A percentile compares a stretch with the other conserved stretches of the same genome.
phyloP scores from a whole-genome alignment of 2,329 filamentous ascomycete species.

The Nothomitra cinnamomea region DNA sequence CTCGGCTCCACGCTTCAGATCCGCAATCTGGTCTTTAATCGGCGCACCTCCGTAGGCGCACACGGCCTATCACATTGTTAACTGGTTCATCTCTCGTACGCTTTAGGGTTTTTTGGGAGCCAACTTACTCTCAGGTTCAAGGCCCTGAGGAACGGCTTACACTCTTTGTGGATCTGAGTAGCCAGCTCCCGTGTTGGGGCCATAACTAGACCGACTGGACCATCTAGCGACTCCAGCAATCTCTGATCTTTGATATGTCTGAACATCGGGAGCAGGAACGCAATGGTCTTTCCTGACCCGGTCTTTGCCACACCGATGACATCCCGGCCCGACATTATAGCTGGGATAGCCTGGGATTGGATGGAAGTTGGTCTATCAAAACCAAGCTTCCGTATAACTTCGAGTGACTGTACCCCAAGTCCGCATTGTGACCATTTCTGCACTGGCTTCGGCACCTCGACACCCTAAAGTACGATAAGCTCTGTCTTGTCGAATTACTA shows the following conservation, averaged over 20 bases:
- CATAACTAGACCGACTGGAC: slow-evolving; percentile 76
- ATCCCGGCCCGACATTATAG: slow-evolving; percentile 90
- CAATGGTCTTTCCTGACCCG: slow-evolving; percentile 91
- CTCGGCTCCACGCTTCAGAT: slow-evolving; percentile 86
- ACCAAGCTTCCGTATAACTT: slow-evolving; percentile 64
- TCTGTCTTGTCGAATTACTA: neutral
- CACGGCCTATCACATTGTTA: slow-evolving; percentile 35
- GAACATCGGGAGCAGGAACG: slow-evolving; percentile 93
- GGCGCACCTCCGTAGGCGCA: slow-evolving; percentile 91
- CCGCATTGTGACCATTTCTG: slow-evolving; percentile 96
- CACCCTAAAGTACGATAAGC: slow-evolving; percentile 29
- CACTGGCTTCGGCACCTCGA: slow-evolving; percentile 81
- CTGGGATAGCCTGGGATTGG: slow-evolving; percentile 84
- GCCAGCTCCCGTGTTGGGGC: slow-evolving; percentile 89
- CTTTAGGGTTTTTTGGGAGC: neutral
- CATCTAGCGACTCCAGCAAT: slow-evolving; percentile 66
- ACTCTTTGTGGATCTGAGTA: slow-evolving; percentile 84
- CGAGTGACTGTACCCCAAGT: slow-evolving; percentile 68
- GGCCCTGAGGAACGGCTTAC: slow-evolving; percentile 83
- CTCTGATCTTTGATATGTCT: slow-evolving; percentile 91
- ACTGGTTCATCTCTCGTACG: neutral
- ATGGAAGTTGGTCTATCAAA: slow-evolving; percentile 87
- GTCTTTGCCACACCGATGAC: slow-evolving; percentile 95
- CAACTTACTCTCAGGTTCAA: slow-evolving; percentile 46
- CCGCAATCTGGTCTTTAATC: slow-evolving; percentile 94